phyloP scores from a whole-genome alignment of 2,329 filamentous ascomycete species.

The Claviceps spartinae region DNA sequence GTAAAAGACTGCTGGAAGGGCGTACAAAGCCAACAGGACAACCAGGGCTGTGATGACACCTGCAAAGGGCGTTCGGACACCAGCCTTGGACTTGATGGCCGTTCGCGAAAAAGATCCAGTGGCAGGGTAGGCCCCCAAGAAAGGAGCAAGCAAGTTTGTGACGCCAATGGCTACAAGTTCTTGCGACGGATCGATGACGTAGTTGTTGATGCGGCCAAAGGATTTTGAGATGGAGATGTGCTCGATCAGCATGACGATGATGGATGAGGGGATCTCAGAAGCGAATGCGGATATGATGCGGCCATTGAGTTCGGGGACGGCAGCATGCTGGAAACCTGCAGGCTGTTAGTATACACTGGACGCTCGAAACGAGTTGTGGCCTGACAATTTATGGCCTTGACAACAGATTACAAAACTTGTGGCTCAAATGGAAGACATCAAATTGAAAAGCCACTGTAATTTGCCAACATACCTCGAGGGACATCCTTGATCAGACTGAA shows the following conservation, averaged over 20 bases:
- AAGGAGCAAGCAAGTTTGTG: constrained; percentile 61
- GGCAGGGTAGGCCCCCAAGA: constrained; percentile 71
- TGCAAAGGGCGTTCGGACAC: constrained; percentile 74
- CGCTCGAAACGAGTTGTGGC: no score
- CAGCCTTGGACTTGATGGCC: constrained; percentile 88
- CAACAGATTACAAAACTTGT: no score
- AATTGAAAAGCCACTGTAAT: no score
- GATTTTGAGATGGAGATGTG: constrained; percentile 76
- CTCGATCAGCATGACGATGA: constrained; percentile 69
- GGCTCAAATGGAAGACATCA: no score
- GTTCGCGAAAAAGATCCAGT: constrained; percentile 86
- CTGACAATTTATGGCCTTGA: no score
- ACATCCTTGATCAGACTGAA: constrained; percentile 56
- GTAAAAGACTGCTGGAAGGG: constrained; percentile 70
- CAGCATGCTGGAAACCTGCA: constrained; percentile 55
- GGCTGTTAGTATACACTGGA: not conserved
- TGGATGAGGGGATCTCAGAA: constrained; percentile 53
- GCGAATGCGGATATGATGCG: constrained; percentile 49
- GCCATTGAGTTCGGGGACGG: constrained; percentile 46
- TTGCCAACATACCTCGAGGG: constrained; percentile 41
- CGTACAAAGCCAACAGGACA: constrained; percentile 74
- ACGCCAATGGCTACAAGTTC: constrained; percentile 68
- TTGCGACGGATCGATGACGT: constrained; percentile 67
- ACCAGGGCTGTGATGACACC: constrained; percentile 74
- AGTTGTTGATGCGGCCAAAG: constrained; percentile 69